phyloP scores from a whole-genome alignment of 2,329 filamentous ascomycete genomes.

The Aspergillus brunneoviolaceus region DNA sequence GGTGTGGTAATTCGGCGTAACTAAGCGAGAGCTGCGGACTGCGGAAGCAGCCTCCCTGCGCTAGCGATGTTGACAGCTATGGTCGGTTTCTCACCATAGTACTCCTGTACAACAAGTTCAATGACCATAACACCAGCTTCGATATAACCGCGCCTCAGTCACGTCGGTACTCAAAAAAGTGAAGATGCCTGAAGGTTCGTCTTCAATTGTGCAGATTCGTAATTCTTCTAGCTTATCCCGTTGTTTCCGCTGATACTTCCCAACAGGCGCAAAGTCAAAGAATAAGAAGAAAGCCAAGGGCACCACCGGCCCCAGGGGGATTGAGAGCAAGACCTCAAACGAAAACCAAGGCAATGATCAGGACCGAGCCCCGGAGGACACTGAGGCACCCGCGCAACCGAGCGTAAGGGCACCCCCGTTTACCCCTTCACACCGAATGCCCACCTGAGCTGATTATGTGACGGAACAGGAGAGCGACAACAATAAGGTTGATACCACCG shows the following conservation, averaged over 20 bases:
- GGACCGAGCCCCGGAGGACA: not conserved
- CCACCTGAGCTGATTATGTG: slow-evolving; percentile 18
- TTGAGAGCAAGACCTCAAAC: slow-evolving; percentile 22
- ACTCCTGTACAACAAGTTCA: not conserved
- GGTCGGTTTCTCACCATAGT: slow-evolving; percentile 16
- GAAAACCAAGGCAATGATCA: not conserved
- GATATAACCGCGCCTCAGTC: not conserved
- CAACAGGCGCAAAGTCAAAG: slow-evolving; percentile 52
- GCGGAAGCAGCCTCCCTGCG: slow-evolving; percentile 22
- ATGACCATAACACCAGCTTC: slow-evolving; percentile 1
- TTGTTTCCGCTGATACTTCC: slow-evolving; percentile 7
- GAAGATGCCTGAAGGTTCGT: slow-evolving; percentile 27
- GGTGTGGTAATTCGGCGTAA: slow-evolving; percentile 6
- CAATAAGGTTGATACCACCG: slow-evolving; percentile 12
- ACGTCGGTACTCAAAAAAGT: not conserved
- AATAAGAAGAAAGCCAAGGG: slow-evolving; percentile 60
- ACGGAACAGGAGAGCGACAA: slow-evolving; percentile 20
- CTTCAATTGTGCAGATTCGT: not conserved
- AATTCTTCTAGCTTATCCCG: slow-evolving; percentile 17
- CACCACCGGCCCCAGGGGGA: slow-evolving; percentile 43
- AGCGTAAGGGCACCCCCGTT: slow-evolving; percentile 2
- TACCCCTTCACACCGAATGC: not conserved
- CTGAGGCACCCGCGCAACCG: not conserved
- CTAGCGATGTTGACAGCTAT: slow-evolving; percentile 40
- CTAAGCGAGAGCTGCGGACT: slow-evolving; percentile 18